A percentile compares a stretch with the other conserved stretches of the same genome.
phyloP scores from a whole-genome alignment of 169 alveolate species.

The Cryptosporidium sp. region DNA sequence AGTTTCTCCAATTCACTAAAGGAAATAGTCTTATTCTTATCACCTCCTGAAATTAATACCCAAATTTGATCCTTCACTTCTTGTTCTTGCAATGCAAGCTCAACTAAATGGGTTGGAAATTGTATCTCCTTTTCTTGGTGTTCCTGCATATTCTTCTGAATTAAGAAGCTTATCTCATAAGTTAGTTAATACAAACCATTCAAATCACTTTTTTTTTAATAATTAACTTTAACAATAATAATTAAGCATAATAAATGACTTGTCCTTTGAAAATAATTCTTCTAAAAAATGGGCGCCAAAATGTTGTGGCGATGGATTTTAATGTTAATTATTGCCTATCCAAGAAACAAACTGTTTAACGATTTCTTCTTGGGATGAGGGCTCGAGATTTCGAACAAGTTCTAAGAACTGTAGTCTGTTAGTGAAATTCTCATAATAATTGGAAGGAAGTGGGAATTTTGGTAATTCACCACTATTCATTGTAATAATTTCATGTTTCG shows the following conservation, averaged over 20 bases:
- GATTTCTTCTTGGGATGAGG: constrained; percentile 1
- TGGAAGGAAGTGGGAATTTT: constrained; percentile 14
- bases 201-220: not conserved
- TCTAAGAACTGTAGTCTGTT: constrained; percentile 10
- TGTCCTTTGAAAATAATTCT: too few species aligned
- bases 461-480: not conserved
- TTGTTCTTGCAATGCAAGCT: constrained; percentile 10
- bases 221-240: too few species aligned
- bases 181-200: not conserved
- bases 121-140: not conserved
- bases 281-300: not conserved
- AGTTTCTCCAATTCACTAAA: not conserved
- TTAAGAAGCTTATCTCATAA: not conserved
- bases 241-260: too few species aligned
- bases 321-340: not conserved
- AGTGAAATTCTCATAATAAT: constrained; percentile 8
- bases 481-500: not conserved
- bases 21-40: constrained; percentile 19
- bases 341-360: constrained; percentile 24
- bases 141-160: not conserved
- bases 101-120: constrained; percentile 9
- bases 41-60: constrained; percentile 31
- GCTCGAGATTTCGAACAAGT: constrained; percentile 12
- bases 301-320: not conserved
- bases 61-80: constrained; percentile 31